Evolutionary conservation across 768 basidiomycete genomes (phyloP), one percentile per base, ranked within the genome.

Genomic region (Serendipita vermifera): DNA sequence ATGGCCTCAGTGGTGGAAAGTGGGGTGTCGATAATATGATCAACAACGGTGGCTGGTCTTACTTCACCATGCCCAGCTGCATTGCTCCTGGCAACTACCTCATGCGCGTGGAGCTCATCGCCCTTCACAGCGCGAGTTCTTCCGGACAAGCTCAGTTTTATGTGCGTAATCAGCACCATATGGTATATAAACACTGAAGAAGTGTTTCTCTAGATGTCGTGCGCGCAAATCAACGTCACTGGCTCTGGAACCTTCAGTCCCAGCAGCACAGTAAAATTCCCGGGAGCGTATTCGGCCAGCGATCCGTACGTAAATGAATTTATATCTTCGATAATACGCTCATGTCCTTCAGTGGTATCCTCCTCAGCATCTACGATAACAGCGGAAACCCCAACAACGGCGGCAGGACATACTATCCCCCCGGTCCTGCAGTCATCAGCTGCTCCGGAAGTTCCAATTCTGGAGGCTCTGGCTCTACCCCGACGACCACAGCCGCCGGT

Each of bases 21-120:
- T n/a, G 35, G 35, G 35, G 9, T n/a, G 35, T 36, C n/a, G 35
- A 36, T 36, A 36, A 9, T 9, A 36, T 36, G 11, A 51, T 32
- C 33, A 22, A 5, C 14, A 54, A 54, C 29, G 14, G 29, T 54
- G 51, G 51, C 5, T 22, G 38, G 13, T 51, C 15, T n/a, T 35
- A 20, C 13, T 51, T 57, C 29, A 53, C 26, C 31, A 7, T 57
- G 17, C 56, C 56, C 11, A 24, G 27, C 32, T 40, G 38, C 17
- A 57, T 57, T 33, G 27, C 56, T 11, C 11, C 43, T 1, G 56
- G 56, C 1, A 13, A 57, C 13, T 57, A 57, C 24, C 35, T 57
- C 14, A 40, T 57, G 29, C 26, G 56, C 15, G 54, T 73, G 24
- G 75, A 75, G 62, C 73, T 73, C 24, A 56, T 43, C 11, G 17